These are phyloP conservation scores for Didymella lethalis DNA, from an alignment of 2,329 filamentous ascomycete species.

Conservation along the genomic window DNA sequence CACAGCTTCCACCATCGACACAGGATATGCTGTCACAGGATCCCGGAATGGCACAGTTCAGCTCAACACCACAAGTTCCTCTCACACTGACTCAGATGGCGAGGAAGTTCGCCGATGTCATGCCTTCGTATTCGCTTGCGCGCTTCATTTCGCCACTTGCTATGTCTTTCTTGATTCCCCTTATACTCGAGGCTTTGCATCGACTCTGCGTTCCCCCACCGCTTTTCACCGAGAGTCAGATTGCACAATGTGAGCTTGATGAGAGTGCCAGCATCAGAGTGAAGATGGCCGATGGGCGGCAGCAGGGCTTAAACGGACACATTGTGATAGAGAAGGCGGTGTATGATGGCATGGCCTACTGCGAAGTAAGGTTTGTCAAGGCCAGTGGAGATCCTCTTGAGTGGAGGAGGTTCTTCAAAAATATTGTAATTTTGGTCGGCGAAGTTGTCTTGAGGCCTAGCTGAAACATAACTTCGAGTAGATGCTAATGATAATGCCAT, in stretches of 20 bases:
- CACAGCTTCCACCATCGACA: slow-evolving; percentile 47
- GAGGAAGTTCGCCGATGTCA: slow-evolving; percentile 86
- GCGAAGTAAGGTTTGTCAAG: slow-evolving; percentile 89
- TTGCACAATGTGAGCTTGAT: slow-evolving; percentile 50
- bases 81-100: slow-evolving; percentile 89
- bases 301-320: slow-evolving; percentile 77
- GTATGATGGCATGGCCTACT: slow-evolving; percentile 69
- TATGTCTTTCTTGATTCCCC: slow-evolving; percentile 76
- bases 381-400: slow-evolving; percentile 94
- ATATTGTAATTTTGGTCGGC: slow-evolving; percentile 85
- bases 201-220: slow-evolving; percentile 82
- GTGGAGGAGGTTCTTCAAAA: slow-evolving; percentile 97
- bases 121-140: slow-evolving; percentile 85
- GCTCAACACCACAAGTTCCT: slow-evolving; percentile 77
- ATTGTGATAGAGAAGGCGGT: slow-evolving; percentile 76
- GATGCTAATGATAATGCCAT: slow-evolving; percentile 10
- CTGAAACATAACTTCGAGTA: slow-evolving; percentile 13
- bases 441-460: slow-evolving; percentile 72
- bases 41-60: slow-evolving; percentile 85
- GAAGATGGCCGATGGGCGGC: slow-evolving; percentile 74
- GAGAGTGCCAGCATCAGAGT: slow-evolving; percentile 73
- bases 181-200: slow-evolving; percentile 82
- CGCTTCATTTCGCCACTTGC: slow-evolving; percentile 90
- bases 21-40: slow-evolving; percentile 78
- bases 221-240: slow-evolving; percentile 40